A percentile compares a stretch with the other conserved stretches of the same genome.
phyloP scores from a whole-genome alignment of 805 yeast species.

The Monosporozyma solicola region DNA sequence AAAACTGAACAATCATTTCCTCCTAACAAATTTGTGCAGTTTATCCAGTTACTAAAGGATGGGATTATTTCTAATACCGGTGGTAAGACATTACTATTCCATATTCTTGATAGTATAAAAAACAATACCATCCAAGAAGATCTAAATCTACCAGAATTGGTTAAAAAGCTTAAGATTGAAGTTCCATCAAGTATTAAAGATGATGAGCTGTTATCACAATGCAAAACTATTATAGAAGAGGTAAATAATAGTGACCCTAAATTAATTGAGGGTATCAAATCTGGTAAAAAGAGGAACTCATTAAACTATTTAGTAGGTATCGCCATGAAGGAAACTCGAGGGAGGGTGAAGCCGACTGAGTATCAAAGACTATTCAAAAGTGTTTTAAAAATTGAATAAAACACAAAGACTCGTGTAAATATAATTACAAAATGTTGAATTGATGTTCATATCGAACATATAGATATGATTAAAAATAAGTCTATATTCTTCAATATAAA shows the following conservation, averaged over 20 bases:
- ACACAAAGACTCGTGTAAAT: neutral
- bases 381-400: constrained; percentile 14
- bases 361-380: constrained; percentile 31
- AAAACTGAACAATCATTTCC: constrained; percentile 32
- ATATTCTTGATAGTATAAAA: constrained; percentile 44
- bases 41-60: constrained; percentile 43
- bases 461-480: neutral
- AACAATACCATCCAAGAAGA: constrained; percentile 19
- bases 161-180: constrained; percentile 46
- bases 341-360: constrained; percentile 35
- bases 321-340: constrained; percentile 74
- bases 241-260: constrained; percentile 33
- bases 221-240: constrained; percentile 36
- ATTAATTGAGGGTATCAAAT: constrained; percentile 45
- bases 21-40: constrained; percentile 40
- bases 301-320: constrained; percentile 75
- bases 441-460: neutral
- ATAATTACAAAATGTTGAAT: neutral
- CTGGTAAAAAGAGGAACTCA: constrained; percentile 53
- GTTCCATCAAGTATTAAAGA: constrained; percentile 27
- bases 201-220: constrained; percentile 32
- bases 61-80: constrained; percentile 51
- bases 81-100: constrained; percentile 56
- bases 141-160: constrained; percentile 33
- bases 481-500: neutral